Conservation (phyloP, 495 filamentous ascomycete species). For the Talaromyces stipitatus region DNA sequence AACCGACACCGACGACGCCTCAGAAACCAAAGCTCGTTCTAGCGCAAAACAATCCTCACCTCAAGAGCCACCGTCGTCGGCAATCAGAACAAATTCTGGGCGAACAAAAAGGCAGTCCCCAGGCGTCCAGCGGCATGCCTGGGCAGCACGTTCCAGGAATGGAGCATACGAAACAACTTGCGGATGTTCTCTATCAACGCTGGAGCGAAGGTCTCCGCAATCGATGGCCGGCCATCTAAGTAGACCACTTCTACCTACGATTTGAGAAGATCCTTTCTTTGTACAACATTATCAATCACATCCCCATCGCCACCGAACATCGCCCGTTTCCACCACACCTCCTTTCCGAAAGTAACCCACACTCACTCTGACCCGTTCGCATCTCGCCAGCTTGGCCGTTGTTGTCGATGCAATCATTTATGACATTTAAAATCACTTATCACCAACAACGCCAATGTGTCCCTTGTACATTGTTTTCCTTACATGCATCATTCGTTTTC, state of each 20-base stretch:
- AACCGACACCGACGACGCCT: constrained; percentile 33
- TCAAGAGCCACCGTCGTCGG: constrained; percentile 66
- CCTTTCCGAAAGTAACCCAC: background rate
- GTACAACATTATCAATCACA: constrained; percentile 14
- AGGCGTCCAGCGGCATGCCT: constrained; percentile 31
- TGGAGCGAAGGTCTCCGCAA: constrained; percentile 81
- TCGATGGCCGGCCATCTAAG: constrained; percentile 62
- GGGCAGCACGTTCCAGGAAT: constrained; percentile 58
- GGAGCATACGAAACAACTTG: constrained; percentile 84
- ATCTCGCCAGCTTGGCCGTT: background rate
- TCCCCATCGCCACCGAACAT: background rate
- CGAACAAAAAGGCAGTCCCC: constrained; percentile 26
- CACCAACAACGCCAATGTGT: background rate
- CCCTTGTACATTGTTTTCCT: background rate
- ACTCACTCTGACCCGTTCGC: background rate
- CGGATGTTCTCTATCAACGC: constrained; percentile 80
- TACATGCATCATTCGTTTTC: background rate
- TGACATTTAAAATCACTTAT: background rate
- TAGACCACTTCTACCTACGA: background rate
- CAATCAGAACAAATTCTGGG: constrained; percentile 48
- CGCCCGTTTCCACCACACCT: background rate
- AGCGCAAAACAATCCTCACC: constrained; percentile 76
- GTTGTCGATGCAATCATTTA: constrained; percentile 8
- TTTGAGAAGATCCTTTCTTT: constrained; percentile 14
- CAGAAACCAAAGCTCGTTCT: constrained; percentile 60